Base-by-base conservation (phyloP, 2,329 filamentous ascomycete species). In the Fonsecaea nubica region DNA sequence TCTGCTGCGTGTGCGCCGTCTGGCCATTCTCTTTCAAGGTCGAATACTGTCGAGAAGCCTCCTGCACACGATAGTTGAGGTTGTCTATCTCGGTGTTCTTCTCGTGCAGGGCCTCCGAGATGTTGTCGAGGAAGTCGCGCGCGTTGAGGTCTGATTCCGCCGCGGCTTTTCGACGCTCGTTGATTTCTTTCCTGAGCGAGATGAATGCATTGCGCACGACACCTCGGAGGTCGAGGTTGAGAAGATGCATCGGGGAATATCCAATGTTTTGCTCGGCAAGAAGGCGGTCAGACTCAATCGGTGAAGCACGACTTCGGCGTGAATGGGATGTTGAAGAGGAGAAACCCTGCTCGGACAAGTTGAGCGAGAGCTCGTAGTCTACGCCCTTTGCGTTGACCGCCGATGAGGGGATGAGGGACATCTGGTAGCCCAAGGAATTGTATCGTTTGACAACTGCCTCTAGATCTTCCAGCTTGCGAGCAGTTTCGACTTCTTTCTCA, bases 91-190 rank as follows among this genome's bases (percentile, higher is more conserved):
- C 95, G 71, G 89, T 90, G 68, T 90, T 87, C 81, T 97, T 97
- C 80, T 99, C 94, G 76, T 97, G 93, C 78, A 99, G 95, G 15
- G 93, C 93, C 80, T 99, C 96, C 78, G 95, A 95, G 77, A 97
- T 94, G 72, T 91, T 92, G 77, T 98, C 93, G 9, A 99, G 87
- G 70, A 96, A 85, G 77, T 98, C 95, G 75, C 96, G 91, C 72
- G 96, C 93, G 75, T 95, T 94, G 86, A 97, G 91, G 84, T 97
- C 95, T 60, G 90, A 89, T 76, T 98, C 94, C 74, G 96, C 89
- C 0, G 91, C 91, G 4, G 86, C 82, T 68, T 90, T 92, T 59
- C 94, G 87, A 62, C 95, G 87, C 77, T 97, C 93, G n/a, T 92
- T 92, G 71, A 99, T 91, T 69, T 97, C 92, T 77, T 96, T 97